Base-by-base conservation (phyloP, 2,329 filamentous ascomycete genomes). In the Stromatinia cepivora region DNA sequence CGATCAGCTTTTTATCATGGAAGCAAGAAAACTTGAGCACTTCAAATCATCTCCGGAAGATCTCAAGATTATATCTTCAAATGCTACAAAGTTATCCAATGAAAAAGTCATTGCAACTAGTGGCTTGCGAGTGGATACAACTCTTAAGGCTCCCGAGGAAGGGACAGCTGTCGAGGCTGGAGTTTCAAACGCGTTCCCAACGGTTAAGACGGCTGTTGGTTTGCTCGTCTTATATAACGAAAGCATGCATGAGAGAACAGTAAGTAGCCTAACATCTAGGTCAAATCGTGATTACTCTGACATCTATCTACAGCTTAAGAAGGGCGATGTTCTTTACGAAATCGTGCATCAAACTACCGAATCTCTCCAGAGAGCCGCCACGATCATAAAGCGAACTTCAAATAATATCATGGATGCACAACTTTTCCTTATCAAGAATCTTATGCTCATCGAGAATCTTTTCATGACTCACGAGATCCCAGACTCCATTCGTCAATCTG, bases 391-490 rank as follows among this genome's bases (percentile, higher is more conserved):
- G 69, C 85, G 85, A 48, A 88, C 87, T 72, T 56, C 50, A 31
- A 79, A 80, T n/a, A 82, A 82, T 78, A 85, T 87, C 1, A 85
- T 90, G 9, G 93, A 98, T 78, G 87, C 91, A 0, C 92, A 97
- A 74, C 85, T 99, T 6, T 99, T 99, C 80, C 89, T 97, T 77
- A 90, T 99, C 75, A 95, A 94, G 75, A 97, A 99, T 78, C 86
- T 99, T 2, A 90, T 99, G 63, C 90, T 97, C 63, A 87, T 99
- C 65, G 98, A 98, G 80, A 96, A 97, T 78, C 92, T 97, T 78
- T 91, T 99, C 65, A 89, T 99, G 36, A 94, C 94, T 13, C 93
- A 99, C 71, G 95, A 99, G 81, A 97, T 99, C 73, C 94, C 87
- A 65, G 87, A 89, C 73, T 84, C 74, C 22, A 82, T 87, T 70